phyloP scores from a whole-genome alignment of 345 rosid genomes.

The Salix koriyanagi region DNA sequence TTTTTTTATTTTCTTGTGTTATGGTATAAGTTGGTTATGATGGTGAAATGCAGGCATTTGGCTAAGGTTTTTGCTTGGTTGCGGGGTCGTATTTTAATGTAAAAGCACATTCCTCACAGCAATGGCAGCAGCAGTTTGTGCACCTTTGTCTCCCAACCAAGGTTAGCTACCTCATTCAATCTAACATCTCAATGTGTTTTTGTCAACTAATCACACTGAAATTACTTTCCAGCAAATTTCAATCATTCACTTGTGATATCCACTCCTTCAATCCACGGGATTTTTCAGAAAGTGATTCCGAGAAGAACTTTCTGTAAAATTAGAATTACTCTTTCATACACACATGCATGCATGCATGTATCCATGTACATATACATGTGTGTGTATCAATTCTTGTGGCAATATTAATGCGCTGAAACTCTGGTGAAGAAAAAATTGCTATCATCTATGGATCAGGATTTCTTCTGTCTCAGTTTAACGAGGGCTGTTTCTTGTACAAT shows the following conservation, averaged over 20 bases:
- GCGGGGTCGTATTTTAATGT: background rate
- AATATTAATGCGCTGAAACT: background rate
- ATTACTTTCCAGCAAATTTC: background rate
- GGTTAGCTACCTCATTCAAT: conserved; percentile 15
- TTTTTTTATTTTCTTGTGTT: background rate
- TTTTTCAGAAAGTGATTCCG: background rate
- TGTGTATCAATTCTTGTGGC: background rate
- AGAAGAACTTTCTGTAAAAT: background rate
- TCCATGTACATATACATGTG: no score
- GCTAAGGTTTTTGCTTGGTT: background rate
- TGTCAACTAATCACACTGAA: background rate
- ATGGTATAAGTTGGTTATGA: background rate
- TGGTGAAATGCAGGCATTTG: background rate
- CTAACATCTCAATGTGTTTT: background rate
- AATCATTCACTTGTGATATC: background rate
- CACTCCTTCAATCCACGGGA: background rate
- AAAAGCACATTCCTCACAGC: background rate
- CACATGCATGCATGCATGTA: no score
- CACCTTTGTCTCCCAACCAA: conserved; percentile 18
- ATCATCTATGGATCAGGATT: background rate
- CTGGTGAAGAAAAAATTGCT: background rate
- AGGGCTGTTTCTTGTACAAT: background rate
- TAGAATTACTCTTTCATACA: background rate
- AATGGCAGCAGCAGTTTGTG: conserved; percentile 42
- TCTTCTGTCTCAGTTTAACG: background rate